A percentile compares a stretch with the other conserved stretches of the same genome.
Evolutionary conservation across 371 early-diverging fungal genomes (phyloP).

Genomic region (Synchytrium microbalum): DNA sequence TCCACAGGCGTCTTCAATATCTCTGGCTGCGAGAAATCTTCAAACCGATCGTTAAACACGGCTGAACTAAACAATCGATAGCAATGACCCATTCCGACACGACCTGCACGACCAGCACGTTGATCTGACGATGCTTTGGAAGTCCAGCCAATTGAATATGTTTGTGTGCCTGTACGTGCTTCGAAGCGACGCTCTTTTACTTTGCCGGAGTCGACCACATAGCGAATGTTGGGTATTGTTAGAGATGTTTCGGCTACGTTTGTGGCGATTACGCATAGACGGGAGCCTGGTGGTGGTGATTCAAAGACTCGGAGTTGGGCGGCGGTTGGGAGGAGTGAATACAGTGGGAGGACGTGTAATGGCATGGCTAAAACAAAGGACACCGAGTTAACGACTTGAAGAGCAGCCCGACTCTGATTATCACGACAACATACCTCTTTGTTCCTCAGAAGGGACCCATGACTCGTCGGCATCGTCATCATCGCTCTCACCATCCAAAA

Average conservation of each 20-base stretch:
- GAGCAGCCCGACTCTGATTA: too few species aligned
- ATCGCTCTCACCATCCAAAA: slow-evolving; percentile 23
- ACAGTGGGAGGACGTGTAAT: slow-evolving; percentile 58
- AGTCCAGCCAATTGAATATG: slow-evolving; percentile 87
- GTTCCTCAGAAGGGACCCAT: not conserved
- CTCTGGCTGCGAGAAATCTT: slow-evolving; percentile 83
- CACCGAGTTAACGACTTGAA: too few species aligned
- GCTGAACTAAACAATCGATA: slow-evolving; percentile 95
- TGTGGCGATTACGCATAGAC: slow-evolving; percentile 95
- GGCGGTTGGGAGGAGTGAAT: slow-evolving; percentile 81
- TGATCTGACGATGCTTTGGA: slow-evolving; percentile 97
- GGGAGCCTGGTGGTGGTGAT: slow-evolving; percentile 53
- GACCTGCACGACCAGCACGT: slow-evolving; percentile 98
- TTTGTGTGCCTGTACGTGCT: slow-evolving; percentile 73
- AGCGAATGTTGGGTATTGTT: slow-evolving; percentile 94
- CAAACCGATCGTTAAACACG: slow-evolving; percentile 87
- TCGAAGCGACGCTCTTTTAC: slow-evolving; percentile 85
- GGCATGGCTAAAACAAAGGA: slow-evolving; percentile 20
- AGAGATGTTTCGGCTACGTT: slow-evolving; percentile 99
- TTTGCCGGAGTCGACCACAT: slow-evolving; percentile 94
- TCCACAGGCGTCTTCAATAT: slow-evolving; percentile 93
- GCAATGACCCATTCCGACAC: slow-evolving; percentile 95
- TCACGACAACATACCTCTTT: not conserved
- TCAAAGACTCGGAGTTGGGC: slow-evolving; percentile 88
- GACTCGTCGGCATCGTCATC: slow-evolving; percentile 17